Percentiles rank a stretch among this genome's conserved stretches.
Conservation (phyloP, 768 basidiomycete species). For the Boletus vinaceobasis region DNA sequence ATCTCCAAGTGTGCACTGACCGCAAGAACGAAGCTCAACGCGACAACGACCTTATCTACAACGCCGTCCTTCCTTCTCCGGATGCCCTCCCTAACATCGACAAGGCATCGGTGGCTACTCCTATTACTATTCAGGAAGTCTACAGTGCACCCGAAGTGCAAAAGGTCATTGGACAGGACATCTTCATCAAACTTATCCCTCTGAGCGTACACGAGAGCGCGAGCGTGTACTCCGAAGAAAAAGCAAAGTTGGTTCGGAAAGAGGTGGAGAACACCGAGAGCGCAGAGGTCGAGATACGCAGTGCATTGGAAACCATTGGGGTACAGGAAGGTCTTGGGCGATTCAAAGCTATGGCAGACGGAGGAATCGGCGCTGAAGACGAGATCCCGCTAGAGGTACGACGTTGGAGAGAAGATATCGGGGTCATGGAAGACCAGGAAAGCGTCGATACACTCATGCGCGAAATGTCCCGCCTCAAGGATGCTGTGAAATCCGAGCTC, state of each 20-base stretch:
- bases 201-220: slow-evolving; percentile 95
- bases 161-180: slow-evolving; percentile 88
- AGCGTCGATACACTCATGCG: slow-evolving; percentile 60
- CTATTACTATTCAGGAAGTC: slow-evolving; percentile 92
- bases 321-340: slow-evolving; percentile 67
- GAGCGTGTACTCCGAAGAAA: slow-evolving; percentile 96
- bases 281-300: slow-evolving; percentile 75
- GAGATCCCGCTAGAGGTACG: slow-evolving; percentile 70
- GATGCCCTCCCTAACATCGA: slow-evolving; percentile 82
- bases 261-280: slow-evolving; percentile 87
- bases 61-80: slow-evolving; percentile 77
- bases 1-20: slow-evolving; percentile 73
- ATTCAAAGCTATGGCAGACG: slow-evolving; percentile 70
- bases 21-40: slow-evolving; percentile 70
- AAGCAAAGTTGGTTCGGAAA: slow-evolving; percentile 87
- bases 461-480: slow-evolving; percentile 58
- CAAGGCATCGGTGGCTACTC: slow-evolving; percentile 74
- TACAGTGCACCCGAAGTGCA: slow-evolving; percentile 90
- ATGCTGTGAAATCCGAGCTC: slow-evolving; percentile 55
- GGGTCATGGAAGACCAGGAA: slow-evolving; percentile 63
- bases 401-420: slow-evolving; percentile 73
- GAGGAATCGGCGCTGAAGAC: slow-evolving; percentile 56
- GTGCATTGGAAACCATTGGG: slow-evolving; percentile 77
- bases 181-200: slow-evolving; percentile 85
- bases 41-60: slow-evolving; percentile 98